These are phyloP conservation scores for Ceratonia siliqua DNA, from an alignment of 306 rosid genomes.

Conservation along the genomic window DNA sequence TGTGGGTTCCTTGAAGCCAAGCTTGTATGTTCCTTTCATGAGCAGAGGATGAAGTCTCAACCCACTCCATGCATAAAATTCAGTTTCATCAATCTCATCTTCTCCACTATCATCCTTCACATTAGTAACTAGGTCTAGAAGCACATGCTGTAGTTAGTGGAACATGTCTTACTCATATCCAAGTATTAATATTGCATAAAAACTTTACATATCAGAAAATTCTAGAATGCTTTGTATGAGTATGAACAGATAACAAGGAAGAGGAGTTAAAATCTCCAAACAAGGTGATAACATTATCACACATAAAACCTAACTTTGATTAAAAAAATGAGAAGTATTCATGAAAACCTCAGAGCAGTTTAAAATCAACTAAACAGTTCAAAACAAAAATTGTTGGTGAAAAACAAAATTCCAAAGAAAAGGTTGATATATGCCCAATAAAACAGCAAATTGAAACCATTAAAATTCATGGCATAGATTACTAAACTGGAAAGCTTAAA, in stretches of 20 bases:
- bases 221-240: background rate
- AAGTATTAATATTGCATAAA: conserved; percentile 1
- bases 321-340: background rate
- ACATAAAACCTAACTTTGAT: background rate
- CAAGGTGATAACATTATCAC: background rate
- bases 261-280: background rate
- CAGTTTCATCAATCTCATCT: conserved; percentile 61
- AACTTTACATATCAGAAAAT: conserved; percentile 8
- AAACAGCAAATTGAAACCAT: background rate
- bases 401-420: background rate
- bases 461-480: background rate
- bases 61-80: conserved; percentile 82
- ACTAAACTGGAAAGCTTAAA: background rate
- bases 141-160: conserved; percentile 11
- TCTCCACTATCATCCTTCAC: conserved; percentile 47
- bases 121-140: conserved; percentile 47
- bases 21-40: conserved; percentile 72
- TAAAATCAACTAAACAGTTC: no score
- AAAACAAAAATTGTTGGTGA: no score
- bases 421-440: background rate
- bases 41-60: conserved; percentile 89
- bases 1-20: conserved; percentile 91
- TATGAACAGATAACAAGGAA: background rate
- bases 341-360: background rate
- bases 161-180: conserved; percentile 10